Conservation (phyloP, 805 yeast genomes). For the Candida hungchunana region DNA sequence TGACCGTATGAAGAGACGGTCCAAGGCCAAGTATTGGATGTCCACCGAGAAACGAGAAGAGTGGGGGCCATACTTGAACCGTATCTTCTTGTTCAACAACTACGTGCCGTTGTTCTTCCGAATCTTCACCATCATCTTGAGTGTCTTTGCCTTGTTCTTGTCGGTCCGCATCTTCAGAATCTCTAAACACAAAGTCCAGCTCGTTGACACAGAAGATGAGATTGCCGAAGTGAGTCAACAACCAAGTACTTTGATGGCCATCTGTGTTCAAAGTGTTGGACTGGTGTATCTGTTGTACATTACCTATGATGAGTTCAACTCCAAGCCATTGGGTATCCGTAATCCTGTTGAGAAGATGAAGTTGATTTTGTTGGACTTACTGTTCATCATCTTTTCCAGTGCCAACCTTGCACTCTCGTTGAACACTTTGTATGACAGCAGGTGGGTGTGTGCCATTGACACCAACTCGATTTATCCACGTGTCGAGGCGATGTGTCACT, state of each 20-base stretch:
- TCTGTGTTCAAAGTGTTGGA: conserved; percentile 78
- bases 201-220: conserved; percentile 6
- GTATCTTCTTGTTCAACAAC: conserved; percentile 67
- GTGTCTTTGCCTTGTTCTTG: conserved; percentile 65
- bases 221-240: conserved; percentile 52
- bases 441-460: conserved; percentile 66
- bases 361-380: conserved; percentile 73
- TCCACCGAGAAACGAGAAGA: conserved; percentile 56
- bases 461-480: conserved; percentile 28
- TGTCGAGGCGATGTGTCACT: conserved; percentile 57
- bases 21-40: conserved; percentile 68
- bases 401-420: conserved; percentile 86
- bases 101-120: conserved; percentile 78
- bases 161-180: conserved; percentile 55
- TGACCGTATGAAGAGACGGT: conserved; percentile 38
- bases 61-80: conserved; percentile 57
- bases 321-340: conserved; percentile 88
- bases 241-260: conserved; percentile 90
- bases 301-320: conserved; percentile 85
- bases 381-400: conserved; percentile 83
- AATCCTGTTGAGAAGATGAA: conserved; percentile 80
- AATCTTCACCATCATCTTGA: conserved; percentile 50
- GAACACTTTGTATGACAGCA: conserved; percentile 71
- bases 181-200: conserved; percentile 27
- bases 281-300: conserved; percentile 74